These are phyloP conservation scores for Saturnispora zaruensis DNA, from an alignment of 805 yeast species.

Conservation along the genomic window DNA sequence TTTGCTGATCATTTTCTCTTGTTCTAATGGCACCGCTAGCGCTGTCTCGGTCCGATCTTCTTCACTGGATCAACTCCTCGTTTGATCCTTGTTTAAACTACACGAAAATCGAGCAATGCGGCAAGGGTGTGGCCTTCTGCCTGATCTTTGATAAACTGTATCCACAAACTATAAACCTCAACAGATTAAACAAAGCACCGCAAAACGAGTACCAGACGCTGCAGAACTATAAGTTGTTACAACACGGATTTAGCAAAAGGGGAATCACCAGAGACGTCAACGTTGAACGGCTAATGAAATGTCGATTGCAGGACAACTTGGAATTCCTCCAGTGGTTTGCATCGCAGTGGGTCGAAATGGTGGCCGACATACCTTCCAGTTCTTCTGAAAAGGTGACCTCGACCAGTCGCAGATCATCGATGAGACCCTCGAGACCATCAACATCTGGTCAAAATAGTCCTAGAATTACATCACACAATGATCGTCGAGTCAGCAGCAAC, in stretches of 20 bases:
- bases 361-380: constrained; percentile 8
- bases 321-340: constrained; percentile 93
- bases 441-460: constrained; percentile 5
- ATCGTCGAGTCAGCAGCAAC: background rate
- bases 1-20: background rate
- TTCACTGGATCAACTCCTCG: constrained; percentile 76
- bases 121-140: constrained; percentile 92
- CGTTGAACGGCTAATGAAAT: constrained; percentile 74
- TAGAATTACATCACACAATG: constrained; percentile 2
- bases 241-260: constrained; percentile 66
- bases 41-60: constrained; percentile 75
- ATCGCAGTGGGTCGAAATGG: constrained; percentile 61
- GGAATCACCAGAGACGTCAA: constrained; percentile 66
- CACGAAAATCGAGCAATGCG: constrained; percentile 84
- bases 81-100: constrained; percentile 45
- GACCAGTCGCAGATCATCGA: constrained; percentile 7
- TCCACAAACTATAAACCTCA: constrained; percentile 68
- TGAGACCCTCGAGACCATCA: constrained; percentile 4
- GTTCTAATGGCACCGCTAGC: constrained; percentile 30
- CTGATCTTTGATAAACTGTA: constrained; percentile 82
- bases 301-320: constrained; percentile 87
- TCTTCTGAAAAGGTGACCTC: background rate
- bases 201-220: constrained; percentile 67
- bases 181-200: constrained; percentile 64
- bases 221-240: constrained; percentile 78